A percentile compares a stretch with the other conserved stretches of the same genome.
Conservation (phyloP, 331 rosid species). For the Acacia concinna region DNA sequence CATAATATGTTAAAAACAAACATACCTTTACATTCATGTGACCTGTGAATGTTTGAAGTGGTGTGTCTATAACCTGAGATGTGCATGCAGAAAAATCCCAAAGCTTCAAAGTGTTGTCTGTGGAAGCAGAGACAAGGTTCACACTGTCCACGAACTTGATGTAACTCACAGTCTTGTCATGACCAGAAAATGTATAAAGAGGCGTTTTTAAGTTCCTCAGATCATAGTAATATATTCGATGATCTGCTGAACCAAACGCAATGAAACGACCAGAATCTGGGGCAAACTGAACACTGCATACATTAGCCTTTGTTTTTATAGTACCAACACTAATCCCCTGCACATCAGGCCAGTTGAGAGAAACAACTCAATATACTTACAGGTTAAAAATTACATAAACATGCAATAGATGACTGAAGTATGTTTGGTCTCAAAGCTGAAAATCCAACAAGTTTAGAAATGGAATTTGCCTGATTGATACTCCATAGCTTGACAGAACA, state of each 20-base stretch:
- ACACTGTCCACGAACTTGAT: slow-evolving; percentile 70
- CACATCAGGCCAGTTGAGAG: slow-evolving; percentile 75
- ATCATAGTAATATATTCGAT: slow-evolving; percentile 81
- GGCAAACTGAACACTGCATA: slow-evolving; percentile 91
- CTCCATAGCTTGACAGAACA: slow-evolving; percentile 98
- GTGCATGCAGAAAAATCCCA: slow-evolving; percentile 84
- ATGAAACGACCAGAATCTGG: slow-evolving; percentile 72
- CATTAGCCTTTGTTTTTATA: slow-evolving; percentile 90
- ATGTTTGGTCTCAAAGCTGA: slow-evolving; percentile 89
- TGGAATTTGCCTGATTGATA: slow-evolving; percentile 99
- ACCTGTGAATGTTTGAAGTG: slow-evolving; percentile 77
- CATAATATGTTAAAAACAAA: neutral
- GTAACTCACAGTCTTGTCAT: slow-evolving; percentile 86
- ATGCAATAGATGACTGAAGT: slow-evolving; percentile 63
- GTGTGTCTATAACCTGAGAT: slow-evolving; percentile 77
- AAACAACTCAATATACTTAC: slow-evolving; percentile 75
- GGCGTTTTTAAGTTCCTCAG: slow-evolving; percentile 73
- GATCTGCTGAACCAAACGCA: slow-evolving; percentile 97
- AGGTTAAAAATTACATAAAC: slow-evolving; percentile 39
- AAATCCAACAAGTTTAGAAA: slow-evolving; percentile 87
- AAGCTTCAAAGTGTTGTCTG: slow-evolving; percentile 88
- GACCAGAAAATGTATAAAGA: slow-evolving; percentile 76
- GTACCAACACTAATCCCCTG: slow-evolving; percentile 90
- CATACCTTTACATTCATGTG: slow-evolving; percentile 88
- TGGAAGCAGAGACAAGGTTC: slow-evolving; percentile 84